Base-by-base conservation (phyloP, 2,329 filamentous ascomycete species). In the Leptographium wingfieldii region DNA sequence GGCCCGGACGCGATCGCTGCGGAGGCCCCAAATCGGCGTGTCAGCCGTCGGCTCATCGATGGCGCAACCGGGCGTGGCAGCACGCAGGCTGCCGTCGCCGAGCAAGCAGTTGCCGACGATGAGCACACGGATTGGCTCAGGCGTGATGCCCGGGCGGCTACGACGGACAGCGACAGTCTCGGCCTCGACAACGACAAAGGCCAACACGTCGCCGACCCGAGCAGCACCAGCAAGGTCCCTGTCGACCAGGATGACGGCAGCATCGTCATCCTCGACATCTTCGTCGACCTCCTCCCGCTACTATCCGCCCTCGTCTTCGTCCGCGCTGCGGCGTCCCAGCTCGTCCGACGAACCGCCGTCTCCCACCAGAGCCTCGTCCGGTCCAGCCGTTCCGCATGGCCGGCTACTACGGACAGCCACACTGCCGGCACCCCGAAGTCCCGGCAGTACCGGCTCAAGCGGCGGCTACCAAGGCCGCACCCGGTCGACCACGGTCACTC, bases 1-100 rank as follows among this genome's bases (percentile, higher is more conserved):
- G 63, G 70, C 73, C 58, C 75, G 79, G 58, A 72, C 77, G 35
- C 74, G 77, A 22, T 80, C 80, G 3, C 65, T 81, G 60, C 77
- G 78, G 43, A 76, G 76, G 61, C 76, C 73, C 22, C 66, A 68
- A 48, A 49, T 61, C 43, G 43, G 43, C 5, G 16, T 46, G 43
- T n/a, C 43, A 1, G 16, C 43, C 16, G 43, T 35, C 43, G 7
- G 43, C 56, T 63, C 29, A 29, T 19, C 51, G 25, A n/a, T n/a
- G 43, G 43, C 43, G 43, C 16, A 19, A 5, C 19, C 16, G 16
- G 7, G 19, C 3, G 3, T 5, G 19, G 3, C 43, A 3, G 5
- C 43, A 5, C 16, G 43, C 43, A 19, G 22, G 19, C 43, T 46
- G 43, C 5, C 43, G 3, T 9, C 19, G 19, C 16, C 43, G 16